These are phyloP conservation scores for Podospora pseudopauciseta DNA, from an alignment of 495 filamentous ascomycete genomes.

Conservation along the genomic window DNA sequence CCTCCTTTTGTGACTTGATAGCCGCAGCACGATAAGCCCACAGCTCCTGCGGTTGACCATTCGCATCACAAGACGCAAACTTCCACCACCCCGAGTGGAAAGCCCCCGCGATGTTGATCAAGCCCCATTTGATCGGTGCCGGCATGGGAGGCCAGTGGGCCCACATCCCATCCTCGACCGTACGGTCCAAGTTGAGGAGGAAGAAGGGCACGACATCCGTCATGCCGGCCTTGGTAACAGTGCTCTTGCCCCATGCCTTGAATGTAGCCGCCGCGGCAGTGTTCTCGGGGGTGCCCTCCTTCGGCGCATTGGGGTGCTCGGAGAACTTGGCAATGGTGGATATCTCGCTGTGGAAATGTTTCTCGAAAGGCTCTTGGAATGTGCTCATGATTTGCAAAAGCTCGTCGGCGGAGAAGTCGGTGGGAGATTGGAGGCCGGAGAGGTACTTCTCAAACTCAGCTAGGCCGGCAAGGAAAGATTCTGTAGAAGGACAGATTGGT, in stretches of 20 bases:
- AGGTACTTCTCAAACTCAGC: conserved; percentile 49
- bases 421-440: conserved; percentile 27
- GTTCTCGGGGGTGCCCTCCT: conserved; percentile 35
- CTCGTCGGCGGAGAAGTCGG: conserved; percentile 41
- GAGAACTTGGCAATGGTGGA: conserved; percentile 47
- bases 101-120: conserved; percentile 45
- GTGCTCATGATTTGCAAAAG: conserved; percentile 46
- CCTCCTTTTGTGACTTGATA: conserved; percentile 11
- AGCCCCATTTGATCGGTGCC: conserved; percentile 43
- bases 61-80: conserved; percentile 49
- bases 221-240: conserved; percentile 47
- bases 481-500: conserved; percentile 25
- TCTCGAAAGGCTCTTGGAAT: conserved; percentile 47
- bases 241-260: conserved; percentile 50
- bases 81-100: conserved; percentile 49
- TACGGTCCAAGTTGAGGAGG: conserved; percentile 53
- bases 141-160: conserved; percentile 50
- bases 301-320: conserved; percentile 45
- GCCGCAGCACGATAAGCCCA: conserved; percentile 33
- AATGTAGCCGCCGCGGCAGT: conserved; percentile 30
- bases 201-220: conserved; percentile 55
- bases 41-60: conserved; percentile 40
- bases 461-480: conserved; percentile 49
- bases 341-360: conserved; percentile 55
- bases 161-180: conserved; percentile 53